These are phyloP conservation scores for Amanita pseudoporphyria DNA, from an alignment of 768 basidiomycete species.

Conservation along the genomic window DNA sequence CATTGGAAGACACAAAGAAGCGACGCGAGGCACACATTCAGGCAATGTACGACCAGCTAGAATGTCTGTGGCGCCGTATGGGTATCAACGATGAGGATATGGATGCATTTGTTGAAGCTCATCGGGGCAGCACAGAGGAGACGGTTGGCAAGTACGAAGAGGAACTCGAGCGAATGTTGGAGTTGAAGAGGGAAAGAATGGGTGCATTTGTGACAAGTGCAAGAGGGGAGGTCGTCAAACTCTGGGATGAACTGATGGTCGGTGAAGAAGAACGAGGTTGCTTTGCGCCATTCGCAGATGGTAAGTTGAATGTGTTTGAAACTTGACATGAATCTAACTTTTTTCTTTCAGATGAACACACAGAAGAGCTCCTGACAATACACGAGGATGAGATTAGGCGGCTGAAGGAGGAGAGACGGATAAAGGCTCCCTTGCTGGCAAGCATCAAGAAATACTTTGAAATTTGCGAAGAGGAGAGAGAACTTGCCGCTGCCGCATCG, in stretches of 20 bases:
- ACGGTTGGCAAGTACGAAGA: slow-evolving; percentile 77
- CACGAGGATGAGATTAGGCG: slow-evolving; percentile 81
- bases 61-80: slow-evolving; percentile 81
- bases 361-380: slow-evolving; percentile 75
- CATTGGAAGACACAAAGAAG: slow-evolving; percentile 66
- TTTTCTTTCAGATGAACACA: slow-evolving; percentile 58
- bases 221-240: slow-evolving; percentile 63
- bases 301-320: slow-evolving; percentile 31
- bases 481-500: slow-evolving; percentile 69
- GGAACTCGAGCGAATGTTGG: slow-evolving; percentile 85
- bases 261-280: slow-evolving; percentile 74
- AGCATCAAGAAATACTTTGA: slow-evolving; percentile 84
- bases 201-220: slow-evolving; percentile 75
- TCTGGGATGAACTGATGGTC: slow-evolving; percentile 85
- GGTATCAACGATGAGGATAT: slow-evolving; percentile 73
- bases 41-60: slow-evolving; percentile 87
- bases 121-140: slow-evolving; percentile 74
- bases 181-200: slow-evolving; percentile 83
- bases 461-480: slow-evolving; percentile 83
- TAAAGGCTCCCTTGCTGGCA: slow-evolving; percentile 67
- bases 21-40: slow-evolving; percentile 81
- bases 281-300: slow-evolving; percentile 77
- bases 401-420: slow-evolving; percentile 73
- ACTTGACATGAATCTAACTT: not conserved
- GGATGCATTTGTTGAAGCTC: slow-evolving; percentile 85